Conservation (phyloP, 1,284 basidiomycete genomes). For the Fistulinella cinereoalba region DNA sequence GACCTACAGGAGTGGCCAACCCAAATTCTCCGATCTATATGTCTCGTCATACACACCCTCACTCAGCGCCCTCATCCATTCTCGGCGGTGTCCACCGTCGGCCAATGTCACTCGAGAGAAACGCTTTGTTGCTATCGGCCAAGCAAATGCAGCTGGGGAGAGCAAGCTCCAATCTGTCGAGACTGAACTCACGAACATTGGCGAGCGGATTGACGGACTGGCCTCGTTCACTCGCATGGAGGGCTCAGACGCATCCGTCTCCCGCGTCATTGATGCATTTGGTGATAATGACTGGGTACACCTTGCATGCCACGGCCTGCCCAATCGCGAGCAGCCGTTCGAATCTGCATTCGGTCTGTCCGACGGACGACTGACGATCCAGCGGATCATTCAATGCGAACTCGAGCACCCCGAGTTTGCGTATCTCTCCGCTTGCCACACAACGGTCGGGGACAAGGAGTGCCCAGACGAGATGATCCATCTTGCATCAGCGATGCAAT, state of each 20-base stretch:
- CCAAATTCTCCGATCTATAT: constrained; percentile 23
- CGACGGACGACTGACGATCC: constrained; percentile 17
- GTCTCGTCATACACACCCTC: constrained; percentile 36
- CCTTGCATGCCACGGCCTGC: constrained; percentile 19
- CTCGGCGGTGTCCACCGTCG: too few relatives aligned
- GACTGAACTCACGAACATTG: constrained; percentile 5
- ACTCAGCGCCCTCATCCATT: constrained; percentile 26
- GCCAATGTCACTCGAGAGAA: too few relatives aligned
- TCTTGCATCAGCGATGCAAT: constrained; percentile 5
- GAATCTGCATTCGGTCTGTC: constrained; percentile 22
- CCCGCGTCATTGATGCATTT: constrained; percentile 7
- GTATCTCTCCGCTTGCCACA: constrained; percentile 35
- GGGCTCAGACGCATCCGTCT: not conserved
- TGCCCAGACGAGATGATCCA: constrained; percentile 31
- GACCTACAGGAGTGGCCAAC: not conserved
- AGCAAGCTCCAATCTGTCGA: too few relatives aligned
- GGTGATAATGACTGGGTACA: constrained; percentile 14
- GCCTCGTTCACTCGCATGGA: constrained; percentile 4
- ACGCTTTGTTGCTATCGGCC: constrained; percentile 11
- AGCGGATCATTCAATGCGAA: constrained; percentile 23
- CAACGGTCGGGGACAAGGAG: constrained; percentile 11
- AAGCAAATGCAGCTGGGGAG: constrained; percentile 2
- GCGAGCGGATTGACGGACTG: not conserved
- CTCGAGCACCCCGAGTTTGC: constrained; percentile 30
- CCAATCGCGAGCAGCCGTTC: constrained; percentile 15